A percentile compares a stretch with the other conserved stretches of the same genome.
Conservation (phyloP, 306 rosid species). For the Rosa lucieae region DNA sequence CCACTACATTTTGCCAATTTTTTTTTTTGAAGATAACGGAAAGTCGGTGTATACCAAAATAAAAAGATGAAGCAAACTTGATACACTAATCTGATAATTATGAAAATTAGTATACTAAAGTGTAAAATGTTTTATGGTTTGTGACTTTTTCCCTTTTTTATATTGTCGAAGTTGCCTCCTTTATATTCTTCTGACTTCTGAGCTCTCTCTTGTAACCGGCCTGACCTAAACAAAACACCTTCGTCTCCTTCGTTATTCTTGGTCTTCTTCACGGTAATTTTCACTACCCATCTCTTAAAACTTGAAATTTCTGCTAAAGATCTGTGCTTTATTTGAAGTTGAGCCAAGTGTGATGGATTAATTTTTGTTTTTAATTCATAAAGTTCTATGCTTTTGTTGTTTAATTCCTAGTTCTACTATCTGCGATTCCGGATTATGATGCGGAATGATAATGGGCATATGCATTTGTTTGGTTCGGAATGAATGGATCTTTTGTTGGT, state of each 20-base stretch:
- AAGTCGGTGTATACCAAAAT: too few relatives aligned
- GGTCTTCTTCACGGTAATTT: slow-evolving; percentile 1
- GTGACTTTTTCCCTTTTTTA: not conserved
- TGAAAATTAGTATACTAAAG: too few relatives aligned
- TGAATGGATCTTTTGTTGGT: not conserved
- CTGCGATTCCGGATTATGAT: not conserved
- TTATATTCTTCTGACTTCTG: not conserved
- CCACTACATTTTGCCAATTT: too few relatives aligned
- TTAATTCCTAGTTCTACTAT: not conserved
- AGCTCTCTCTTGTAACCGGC: not conserved
- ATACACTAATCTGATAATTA: too few relatives aligned
- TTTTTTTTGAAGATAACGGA: too few relatives aligned
- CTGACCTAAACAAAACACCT: slow-evolving; percentile 3
- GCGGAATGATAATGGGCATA: not conserved
- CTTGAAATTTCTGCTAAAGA: not conserved
- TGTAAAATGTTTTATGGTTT: too few relatives aligned
- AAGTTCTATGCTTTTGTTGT: not conserved
- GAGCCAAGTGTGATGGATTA: not conserved
- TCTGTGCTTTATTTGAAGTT: not conserved
- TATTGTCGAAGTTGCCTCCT: not conserved
- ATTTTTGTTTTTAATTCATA: not conserved
- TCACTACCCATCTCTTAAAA: not conserved
- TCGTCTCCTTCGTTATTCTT: not conserved
- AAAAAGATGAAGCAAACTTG: too few relatives aligned
- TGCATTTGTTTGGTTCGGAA: not conserved